Conservation (phyloP, 371 early-diverging fungal genomes). For the Blakeslea trispora region DNA sequence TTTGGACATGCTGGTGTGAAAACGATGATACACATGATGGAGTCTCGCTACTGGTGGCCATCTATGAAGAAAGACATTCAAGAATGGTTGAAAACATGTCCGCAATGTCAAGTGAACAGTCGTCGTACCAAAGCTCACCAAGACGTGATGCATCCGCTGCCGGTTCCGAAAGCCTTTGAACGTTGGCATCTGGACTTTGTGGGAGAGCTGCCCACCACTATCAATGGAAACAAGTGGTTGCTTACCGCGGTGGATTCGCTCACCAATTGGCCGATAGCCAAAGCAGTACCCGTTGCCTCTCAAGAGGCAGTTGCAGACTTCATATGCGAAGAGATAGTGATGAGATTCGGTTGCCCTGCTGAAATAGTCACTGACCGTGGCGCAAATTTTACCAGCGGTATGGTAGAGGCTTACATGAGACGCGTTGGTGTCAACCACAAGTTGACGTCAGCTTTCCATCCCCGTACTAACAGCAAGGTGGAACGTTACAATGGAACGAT, state of each 20-base stretch:
- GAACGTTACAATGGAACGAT: conserved; percentile 19
- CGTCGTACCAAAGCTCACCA: too few species aligned
- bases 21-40: conserved; percentile 4
- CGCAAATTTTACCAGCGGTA: conserved; percentile 14
- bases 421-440: conserved; percentile 8
- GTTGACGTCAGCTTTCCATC: conserved; percentile 30
- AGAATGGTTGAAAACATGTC: conserved; percentile 16
- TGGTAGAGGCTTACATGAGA: conserved; percentile 8
- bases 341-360: conserved; percentile 32
- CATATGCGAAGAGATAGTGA: conserved; percentile 1
- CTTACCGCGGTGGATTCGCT: conserved; percentile 42
- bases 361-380: conserved; percentile 31
- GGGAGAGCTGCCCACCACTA: conserved; percentile 22
- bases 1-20: conserved; percentile 19
- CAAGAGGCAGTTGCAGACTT: conserved; percentile 30
- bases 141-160: conserved; percentile 12
- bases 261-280: conserved; percentile 45
- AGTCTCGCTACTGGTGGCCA: conserved; percentile 8
- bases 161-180: conserved; percentile 12
- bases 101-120: conserved; percentile 3
- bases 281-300: conserved; percentile 11
- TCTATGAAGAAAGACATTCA: conserved; percentile 1
- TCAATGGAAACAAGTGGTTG: conserved; percentile 25
- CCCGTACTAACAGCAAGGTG: conserved; percentile 25
- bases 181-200: conserved; percentile 35